A percentile compares a stretch with the other conserved stretches of the same genome.
These are phyloP conservation scores for Coelastrella sp. DNA, from an alignment of 139 green algal genomes.

Conservation along the genomic window DNA sequence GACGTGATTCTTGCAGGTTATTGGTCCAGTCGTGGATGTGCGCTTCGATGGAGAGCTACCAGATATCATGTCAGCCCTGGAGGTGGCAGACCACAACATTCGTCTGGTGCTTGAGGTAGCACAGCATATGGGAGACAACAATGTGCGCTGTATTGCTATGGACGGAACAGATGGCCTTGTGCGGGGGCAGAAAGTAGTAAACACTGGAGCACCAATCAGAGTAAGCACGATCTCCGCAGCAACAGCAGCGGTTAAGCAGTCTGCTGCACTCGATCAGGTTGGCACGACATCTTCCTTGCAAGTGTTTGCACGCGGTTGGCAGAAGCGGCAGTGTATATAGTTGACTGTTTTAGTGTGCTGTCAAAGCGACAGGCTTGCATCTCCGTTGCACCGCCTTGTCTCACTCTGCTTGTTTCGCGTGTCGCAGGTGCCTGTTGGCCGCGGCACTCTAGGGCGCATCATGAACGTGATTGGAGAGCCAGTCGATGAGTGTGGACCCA, in stretches of 20 bases:
- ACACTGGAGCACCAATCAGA: constrained; percentile 96
- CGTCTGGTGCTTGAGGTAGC: constrained; percentile 98
- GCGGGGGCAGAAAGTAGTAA: constrained; percentile 92
- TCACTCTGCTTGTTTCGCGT: constrained; percentile 69
- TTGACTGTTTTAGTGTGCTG: no score
- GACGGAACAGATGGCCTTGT: constrained; percentile 97
- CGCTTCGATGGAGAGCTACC: constrained; percentile 95
- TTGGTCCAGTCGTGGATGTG: constrained; percentile 97
- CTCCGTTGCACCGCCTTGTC: neutral
- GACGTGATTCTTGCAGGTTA: constrained; percentile 5
- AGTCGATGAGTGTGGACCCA: constrained; percentile 97
- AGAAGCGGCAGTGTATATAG: no score
- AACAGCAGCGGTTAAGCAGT: neutral
- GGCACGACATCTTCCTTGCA: no score
- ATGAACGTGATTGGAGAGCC: constrained; percentile 99
- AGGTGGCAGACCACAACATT: constrained; percentile 88
- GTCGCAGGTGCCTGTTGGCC: constrained; percentile 96
- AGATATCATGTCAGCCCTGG: constrained; percentile 91
- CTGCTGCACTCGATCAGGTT: neutral
- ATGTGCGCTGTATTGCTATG: constrained; percentile 98
- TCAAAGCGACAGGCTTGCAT: no score
- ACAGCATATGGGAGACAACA: constrained; percentile 98
- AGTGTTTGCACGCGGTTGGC: no score
- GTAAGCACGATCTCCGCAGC: constrained; percentile 55
- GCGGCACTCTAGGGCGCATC: constrained; percentile 97